These are phyloP conservation scores for Penicillium ochrochloron DNA, from an alignment of 495 filamentous ascomycete genomes.

Conservation along the genomic window DNA sequence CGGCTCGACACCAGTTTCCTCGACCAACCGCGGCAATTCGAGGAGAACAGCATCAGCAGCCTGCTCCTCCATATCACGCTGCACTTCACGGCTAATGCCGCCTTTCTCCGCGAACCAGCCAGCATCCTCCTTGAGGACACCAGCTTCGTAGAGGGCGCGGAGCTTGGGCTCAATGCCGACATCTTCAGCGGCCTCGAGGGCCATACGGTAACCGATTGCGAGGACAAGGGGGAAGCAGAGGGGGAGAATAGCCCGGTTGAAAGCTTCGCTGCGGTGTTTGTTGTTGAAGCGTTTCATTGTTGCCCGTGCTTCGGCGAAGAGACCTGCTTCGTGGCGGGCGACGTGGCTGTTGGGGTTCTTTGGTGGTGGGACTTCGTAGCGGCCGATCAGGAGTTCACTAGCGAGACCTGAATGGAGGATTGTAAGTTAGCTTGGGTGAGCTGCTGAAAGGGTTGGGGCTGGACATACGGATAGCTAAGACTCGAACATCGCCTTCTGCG, in stretches of 20 bases:
- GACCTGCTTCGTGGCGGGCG: slow-evolving; percentile 36
- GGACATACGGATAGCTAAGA: slow-evolving; percentile 33
- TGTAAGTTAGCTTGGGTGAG: background rate
- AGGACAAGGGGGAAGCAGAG: slow-evolving; percentile 34
- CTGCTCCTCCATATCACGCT: slow-evolving; percentile 7
- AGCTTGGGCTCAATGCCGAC: slow-evolving; percentile 28
- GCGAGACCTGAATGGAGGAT: slow-evolving; percentile 30
- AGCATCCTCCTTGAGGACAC: slow-evolving; percentile 16
- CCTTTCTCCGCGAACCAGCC: slow-evolving; percentile 11
- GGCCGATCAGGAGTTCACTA: slow-evolving; percentile 39
- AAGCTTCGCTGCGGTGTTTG: slow-evolving; percentile 31
- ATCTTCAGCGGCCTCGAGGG: slow-evolving; percentile 39
- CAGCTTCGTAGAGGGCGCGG: slow-evolving; percentile 36
- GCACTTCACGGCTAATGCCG: slow-evolving; percentile 8
- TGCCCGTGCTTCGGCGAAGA: slow-evolving; percentile 27
- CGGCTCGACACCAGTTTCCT: slow-evolving; percentile 15
- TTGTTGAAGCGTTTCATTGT: slow-evolving; percentile 18
- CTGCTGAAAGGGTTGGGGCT: background rate
- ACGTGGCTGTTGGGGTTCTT: slow-evolving; percentile 26
- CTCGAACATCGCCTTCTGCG: slow-evolving; percentile 41
- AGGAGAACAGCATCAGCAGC: slow-evolving; percentile 14
- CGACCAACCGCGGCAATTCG: slow-evolving; percentile 12
- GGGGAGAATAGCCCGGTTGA: slow-evolving; percentile 34
- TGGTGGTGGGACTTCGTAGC: slow-evolving; percentile 37
- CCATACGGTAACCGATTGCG: slow-evolving; percentile 45